A percentile compares a stretch with the other conserved stretches of the same genome.
phyloP scores from a whole-genome alignment of 768 basidiomycete genomes.

The Tubosaeta brunneosetosa region DNA sequence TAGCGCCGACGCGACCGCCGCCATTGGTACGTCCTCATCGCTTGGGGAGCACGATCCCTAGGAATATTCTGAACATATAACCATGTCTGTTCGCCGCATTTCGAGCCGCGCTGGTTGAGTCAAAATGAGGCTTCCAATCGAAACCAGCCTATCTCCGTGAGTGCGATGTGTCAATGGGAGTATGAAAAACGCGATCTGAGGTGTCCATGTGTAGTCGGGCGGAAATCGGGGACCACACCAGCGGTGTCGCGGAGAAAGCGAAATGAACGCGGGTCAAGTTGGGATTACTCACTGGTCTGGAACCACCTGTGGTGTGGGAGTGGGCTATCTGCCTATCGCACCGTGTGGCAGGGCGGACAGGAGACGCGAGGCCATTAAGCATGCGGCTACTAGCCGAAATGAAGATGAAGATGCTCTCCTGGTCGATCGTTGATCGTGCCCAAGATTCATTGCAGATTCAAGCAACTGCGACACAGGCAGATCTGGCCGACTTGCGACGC shows the following conservation, averaged over 20 bases:
- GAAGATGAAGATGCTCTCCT: slow-evolving; percentile 19
- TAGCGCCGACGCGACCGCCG: slow-evolving; percentile 7
- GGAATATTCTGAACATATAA: slow-evolving; percentile 3
- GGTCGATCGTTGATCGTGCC: slow-evolving; percentile 25
- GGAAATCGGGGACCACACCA: not conserved
- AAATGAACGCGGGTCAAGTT: slow-evolving; percentile 11
- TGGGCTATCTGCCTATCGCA: too few relatives aligned
- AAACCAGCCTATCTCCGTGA: not conserved
- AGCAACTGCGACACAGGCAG: too few relatives aligned
- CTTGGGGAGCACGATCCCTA: slow-evolving; percentile 8
- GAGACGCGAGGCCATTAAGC: slow-evolving; percentile 14
- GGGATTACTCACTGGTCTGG: slow-evolving; percentile 8
- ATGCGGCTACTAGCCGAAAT: slow-evolving; percentile 21
- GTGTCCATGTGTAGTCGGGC: not conserved
- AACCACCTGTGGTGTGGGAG: not conserved
- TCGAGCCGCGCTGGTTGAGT: not conserved
- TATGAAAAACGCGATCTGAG: not conserved
- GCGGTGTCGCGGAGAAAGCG: slow-evolving; percentile 3
- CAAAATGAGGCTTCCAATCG: not conserved
- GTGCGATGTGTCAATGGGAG: not conserved
- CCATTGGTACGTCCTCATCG: slow-evolving; percentile 10
- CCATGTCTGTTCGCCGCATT: slow-evolving; percentile 1
- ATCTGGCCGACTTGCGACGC: too few relatives aligned
- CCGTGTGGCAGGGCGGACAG: not conserved
- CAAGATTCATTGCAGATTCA: not conserved